Evolutionary conservation across 2,329 filamentous ascomycete genomes (phyloP).

Genomic region (Elsinoe batatas): DNA sequence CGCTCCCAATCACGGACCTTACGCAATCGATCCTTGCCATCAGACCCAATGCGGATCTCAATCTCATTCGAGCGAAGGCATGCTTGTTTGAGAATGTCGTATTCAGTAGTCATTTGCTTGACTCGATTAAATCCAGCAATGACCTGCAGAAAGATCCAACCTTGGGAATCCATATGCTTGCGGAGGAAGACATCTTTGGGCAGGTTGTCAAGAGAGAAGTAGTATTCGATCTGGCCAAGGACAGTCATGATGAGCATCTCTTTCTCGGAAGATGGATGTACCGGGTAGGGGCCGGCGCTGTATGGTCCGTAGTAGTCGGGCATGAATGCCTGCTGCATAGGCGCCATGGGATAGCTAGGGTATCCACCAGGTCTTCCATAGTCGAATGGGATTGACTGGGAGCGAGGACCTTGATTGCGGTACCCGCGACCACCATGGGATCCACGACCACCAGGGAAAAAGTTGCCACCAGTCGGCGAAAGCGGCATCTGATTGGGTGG

Average conservation of each 20-base stretch:
- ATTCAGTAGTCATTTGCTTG: conserved; percentile 59
- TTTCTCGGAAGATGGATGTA: conserved; percentile 49
- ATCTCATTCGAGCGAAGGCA: conserved; percentile 63
- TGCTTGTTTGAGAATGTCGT: conserved; percentile 63
- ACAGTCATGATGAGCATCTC: conserved; percentile 48
- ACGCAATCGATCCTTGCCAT: conserved; percentile 70
- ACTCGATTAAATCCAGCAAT: conserved; percentile 83
- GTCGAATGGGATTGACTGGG: conserved; percentile 52
- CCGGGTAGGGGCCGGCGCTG: conserved; percentile 50
- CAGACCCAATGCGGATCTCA: conserved; percentile 64
- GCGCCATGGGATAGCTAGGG: conserved; percentile 23
- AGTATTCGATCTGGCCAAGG: conserved; percentile 65
- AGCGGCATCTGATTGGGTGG: conserved; percentile 20
- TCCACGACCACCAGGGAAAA: conserved; percentile 22
- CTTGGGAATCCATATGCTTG: conserved; percentile 88
- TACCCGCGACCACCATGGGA: conserved; percentile 34
- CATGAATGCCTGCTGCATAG: conserved; percentile 12
- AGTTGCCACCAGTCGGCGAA: conserved; percentile 21
- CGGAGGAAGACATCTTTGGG: conserved; percentile 87
- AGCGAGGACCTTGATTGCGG: conserved; percentile 44
- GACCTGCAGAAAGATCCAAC: conserved; percentile 72
- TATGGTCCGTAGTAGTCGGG: conserved; percentile 43
- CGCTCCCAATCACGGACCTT: conserved; percentile 65
- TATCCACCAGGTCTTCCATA: conserved; percentile 36
- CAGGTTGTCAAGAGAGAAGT: conserved; percentile 92